Conservation (phyloP, 2,329 filamentous ascomycete genomes). For the Plectosphaerella plurivora region DNA sequence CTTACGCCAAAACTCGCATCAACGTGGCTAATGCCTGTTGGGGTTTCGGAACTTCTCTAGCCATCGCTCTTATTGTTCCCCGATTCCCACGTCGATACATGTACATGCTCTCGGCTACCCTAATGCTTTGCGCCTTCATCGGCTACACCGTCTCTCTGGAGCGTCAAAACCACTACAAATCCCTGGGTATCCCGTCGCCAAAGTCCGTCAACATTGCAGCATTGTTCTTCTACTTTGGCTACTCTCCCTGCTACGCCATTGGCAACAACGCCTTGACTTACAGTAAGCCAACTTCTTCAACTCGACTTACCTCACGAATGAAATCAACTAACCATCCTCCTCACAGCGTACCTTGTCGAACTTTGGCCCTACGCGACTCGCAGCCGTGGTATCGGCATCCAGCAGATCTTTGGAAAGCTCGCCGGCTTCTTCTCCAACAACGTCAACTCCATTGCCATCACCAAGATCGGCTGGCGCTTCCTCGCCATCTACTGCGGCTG, state of each 20-base stretch:
- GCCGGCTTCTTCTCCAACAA: constrained; percentile 15
- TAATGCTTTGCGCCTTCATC: constrained; percentile 48
- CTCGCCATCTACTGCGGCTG: constrained; percentile 16
- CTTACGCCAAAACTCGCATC: constrained; percentile 35
- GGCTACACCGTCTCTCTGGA: constrained; percentile 43
- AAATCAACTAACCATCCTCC: constrained; percentile 3
- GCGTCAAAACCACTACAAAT: constrained; percentile 17
- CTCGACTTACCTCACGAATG: neutral
- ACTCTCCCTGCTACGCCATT: constrained; percentile 51
- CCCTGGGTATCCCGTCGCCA: neutral
- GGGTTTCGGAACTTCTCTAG: constrained; percentile 35
- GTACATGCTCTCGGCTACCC: constrained; percentile 44
- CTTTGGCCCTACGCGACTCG: constrained; percentile 53
- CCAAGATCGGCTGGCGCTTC: constrained; percentile 13
- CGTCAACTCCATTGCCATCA: constrained; percentile 17
- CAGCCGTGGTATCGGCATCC: constrained; percentile 45
- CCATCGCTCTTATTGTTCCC: constrained; percentile 35
- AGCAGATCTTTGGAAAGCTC: constrained; percentile 36
- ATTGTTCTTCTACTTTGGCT: constrained; percentile 52
- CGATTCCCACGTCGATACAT: constrained; percentile 37
- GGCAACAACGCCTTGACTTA: constrained; percentile 58
- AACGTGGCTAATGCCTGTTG: constrained; percentile 44
- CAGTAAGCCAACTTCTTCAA: constrained; percentile 25
- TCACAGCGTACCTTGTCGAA: constrained; percentile 47
- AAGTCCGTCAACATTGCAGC: constrained; percentile 26